A percentile compares a stretch with the other conserved stretches of the same genome.
These are phyloP conservation scores for Scalesia atractyloides DNA, from an alignment of 129 eudicot genomes.

Conservation along the genomic window DNA sequence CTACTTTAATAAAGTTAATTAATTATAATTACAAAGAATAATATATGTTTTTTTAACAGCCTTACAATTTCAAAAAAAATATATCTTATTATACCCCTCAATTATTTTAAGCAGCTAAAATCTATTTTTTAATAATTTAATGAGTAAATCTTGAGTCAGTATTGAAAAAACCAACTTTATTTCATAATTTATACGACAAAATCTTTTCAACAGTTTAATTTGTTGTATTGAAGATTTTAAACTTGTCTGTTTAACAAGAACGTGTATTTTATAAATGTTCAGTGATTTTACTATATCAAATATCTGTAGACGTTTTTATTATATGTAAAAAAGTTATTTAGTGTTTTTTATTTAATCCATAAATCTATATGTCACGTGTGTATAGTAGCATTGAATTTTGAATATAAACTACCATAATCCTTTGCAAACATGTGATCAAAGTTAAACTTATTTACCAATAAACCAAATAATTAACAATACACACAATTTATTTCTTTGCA, in stretches of 20 bases:
- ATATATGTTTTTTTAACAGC: too few relatives aligned
- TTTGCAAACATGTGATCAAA: conserved; percentile 3
- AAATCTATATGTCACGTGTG: neutral
- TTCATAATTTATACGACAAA: neutral
- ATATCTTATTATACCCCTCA: neutral
- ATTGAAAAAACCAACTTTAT: neutral
- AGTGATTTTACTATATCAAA: neutral
- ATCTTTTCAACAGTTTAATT: neutral
- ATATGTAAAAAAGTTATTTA: neutral
- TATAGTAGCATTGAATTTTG: neutral
- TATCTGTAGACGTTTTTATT: neutral
- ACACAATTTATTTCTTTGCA: neutral
- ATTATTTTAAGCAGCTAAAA: neutral
- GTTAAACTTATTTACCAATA: neutral
- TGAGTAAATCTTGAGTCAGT: neutral
- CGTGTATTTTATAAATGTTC: neutral
- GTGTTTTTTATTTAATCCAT: neutral
- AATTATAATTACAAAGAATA: too few relatives aligned
- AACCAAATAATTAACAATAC: neutral
- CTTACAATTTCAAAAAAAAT: neutral
- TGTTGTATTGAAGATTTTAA: neutral
- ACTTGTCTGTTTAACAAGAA: neutral
- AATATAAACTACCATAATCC: neutral
- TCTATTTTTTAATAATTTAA: neutral
- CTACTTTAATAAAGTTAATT: too few relatives aligned